Evolutionary conservation across 768 basidiomycete species (phyloP).

Genomic region (Cystoderma amianthinum): DNA sequence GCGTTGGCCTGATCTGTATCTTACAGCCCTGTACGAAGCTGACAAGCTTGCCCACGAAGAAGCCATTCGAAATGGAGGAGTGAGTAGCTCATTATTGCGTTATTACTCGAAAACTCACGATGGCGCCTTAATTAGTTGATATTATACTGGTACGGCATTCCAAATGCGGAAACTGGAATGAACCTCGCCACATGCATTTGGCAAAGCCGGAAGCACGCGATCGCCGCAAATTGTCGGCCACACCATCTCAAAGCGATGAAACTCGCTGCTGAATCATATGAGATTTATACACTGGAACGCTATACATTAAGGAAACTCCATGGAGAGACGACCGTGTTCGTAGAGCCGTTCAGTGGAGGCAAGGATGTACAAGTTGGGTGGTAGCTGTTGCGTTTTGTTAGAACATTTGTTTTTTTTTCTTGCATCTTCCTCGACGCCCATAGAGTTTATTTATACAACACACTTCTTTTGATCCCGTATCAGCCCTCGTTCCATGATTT

Average conservation of each 20-base stretch:
- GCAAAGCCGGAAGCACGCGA: constrained; percentile 82
- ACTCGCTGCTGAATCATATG: constrained; percentile 72
- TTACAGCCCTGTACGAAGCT: constrained; percentile 73
- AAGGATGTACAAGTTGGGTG: constrained; percentile 51
- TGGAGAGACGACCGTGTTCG: constrained; percentile 48
- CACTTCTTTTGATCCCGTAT: neutral
- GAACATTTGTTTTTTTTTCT: constrained; percentile 6
- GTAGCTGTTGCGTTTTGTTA: constrained; percentile 25
- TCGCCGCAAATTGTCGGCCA: constrained; percentile 72
- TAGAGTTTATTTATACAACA: neutral
- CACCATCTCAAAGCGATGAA: constrained; percentile 80
- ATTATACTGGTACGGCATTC: constrained; percentile 92
- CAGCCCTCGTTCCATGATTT: neutral
- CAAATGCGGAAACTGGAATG: constrained; percentile 64
- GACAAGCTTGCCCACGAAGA: constrained; percentile 90
- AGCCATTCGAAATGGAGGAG: constrained; percentile 81
- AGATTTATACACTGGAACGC: constrained; percentile 73
- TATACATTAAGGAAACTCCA: constrained; percentile 60
- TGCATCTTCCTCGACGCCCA: neutral
- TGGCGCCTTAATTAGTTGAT: constrained; percentile 44
- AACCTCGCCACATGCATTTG: constrained; percentile 97
- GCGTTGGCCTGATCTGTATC: too few relatives aligned
- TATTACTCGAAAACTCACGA: constrained; percentile 4
- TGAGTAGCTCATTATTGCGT: constrained; percentile 25
- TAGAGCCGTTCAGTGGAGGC: constrained; percentile 54